These are phyloP conservation scores for Xylaria sp. DNA, from an alignment of 2,329 filamentous ascomycete species.

Conservation along the genomic window DNA sequence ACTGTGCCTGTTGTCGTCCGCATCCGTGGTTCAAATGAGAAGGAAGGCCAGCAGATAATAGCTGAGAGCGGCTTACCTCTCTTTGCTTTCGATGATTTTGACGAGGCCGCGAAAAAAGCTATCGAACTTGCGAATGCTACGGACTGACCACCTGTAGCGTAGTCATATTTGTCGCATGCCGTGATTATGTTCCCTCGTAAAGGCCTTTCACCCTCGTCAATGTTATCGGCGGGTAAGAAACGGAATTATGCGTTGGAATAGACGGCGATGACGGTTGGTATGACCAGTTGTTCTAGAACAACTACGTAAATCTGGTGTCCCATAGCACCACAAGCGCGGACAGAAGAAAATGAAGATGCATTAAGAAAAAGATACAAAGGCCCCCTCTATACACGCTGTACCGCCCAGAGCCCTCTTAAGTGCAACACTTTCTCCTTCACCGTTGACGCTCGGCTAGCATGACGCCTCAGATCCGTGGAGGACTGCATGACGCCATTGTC, in stretches of 20 bases:
- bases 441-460: slow-evolving; percentile 31
- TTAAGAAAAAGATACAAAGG: not conserved
- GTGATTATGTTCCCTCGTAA: not conserved
- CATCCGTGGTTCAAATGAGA: slow-evolving; percentile 79
- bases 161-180: not conserved
- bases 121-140: slow-evolving; percentile 63
- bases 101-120: slow-evolving; percentile 75
- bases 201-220: not conserved
- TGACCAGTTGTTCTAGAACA: not conserved
- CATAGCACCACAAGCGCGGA: not conserved
- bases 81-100: slow-evolving; percentile 78
- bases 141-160: not conserved
- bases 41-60: slow-evolving; percentile 75
- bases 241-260: not conserved
- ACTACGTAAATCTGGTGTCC: not conserved
- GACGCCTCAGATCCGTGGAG: slow-evolving; percentile 34
- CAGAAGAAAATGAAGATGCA: not conserved
- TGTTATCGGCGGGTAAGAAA: not conserved
- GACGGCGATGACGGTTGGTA: no score
- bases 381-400: slow-evolving; percentile 41
- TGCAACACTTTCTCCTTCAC: slow-evolving; percentile 38
- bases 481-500: slow-evolving; percentile 43
- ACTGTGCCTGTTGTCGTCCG: slow-evolving; percentile 80
- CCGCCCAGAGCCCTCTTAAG: slow-evolving; percentile 42
- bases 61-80: slow-evolving; percentile 73